These are phyloP conservation scores for Chrysophaeum taylorii DNA, from an alignment of 352 stramenopile genomes.

Conservation along the genomic window DNA sequence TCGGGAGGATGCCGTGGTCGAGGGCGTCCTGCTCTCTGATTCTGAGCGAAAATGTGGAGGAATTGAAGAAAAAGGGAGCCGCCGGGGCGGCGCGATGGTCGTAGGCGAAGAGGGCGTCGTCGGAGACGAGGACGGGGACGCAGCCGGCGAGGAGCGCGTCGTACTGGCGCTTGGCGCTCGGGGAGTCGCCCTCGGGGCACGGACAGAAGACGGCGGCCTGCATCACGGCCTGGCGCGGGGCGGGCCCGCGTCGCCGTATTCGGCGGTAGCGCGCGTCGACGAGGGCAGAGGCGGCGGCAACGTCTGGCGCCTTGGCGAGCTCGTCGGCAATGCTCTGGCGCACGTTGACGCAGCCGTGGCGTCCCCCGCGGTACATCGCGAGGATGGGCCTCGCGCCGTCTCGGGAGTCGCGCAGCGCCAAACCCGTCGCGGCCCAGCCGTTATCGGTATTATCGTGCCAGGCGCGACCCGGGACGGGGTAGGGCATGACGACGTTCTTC, in stretches of 20 bases:
- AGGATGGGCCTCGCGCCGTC: background rate
- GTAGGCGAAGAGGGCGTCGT: conserved; percentile 27
- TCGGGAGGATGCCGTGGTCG: too few species aligned
- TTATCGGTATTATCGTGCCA: conserved; percentile 35
- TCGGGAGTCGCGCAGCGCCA: too few species aligned
- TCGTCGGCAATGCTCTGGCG: background rate
- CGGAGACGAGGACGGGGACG: conserved; percentile 36
- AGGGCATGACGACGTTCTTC: conserved; percentile 35
- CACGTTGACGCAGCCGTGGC: conserved; percentile 13
- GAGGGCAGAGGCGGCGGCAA: too few species aligned
- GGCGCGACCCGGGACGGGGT: conserved; percentile 29
- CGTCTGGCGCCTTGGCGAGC: background rate
- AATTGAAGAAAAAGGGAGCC: too few species aligned
- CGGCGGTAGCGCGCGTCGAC: too few species aligned
- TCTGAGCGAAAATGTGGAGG: too few species aligned
- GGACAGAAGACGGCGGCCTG: conserved; percentile 31
- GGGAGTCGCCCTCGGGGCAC: conserved; percentile 34
- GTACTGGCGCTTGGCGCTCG: conserved; percentile 37
- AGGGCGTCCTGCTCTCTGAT: too few species aligned
- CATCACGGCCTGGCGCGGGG: conserved; percentile 2
- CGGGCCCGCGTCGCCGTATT: too few species aligned
- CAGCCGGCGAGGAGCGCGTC: conserved; percentile 39
- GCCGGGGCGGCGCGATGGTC: too few species aligned
- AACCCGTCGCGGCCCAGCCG: too few species aligned
- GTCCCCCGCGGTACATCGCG: background rate